Base-by-base conservation (phyloP, 495 filamentous ascomycete species). In the Podospora conica region DNA sequence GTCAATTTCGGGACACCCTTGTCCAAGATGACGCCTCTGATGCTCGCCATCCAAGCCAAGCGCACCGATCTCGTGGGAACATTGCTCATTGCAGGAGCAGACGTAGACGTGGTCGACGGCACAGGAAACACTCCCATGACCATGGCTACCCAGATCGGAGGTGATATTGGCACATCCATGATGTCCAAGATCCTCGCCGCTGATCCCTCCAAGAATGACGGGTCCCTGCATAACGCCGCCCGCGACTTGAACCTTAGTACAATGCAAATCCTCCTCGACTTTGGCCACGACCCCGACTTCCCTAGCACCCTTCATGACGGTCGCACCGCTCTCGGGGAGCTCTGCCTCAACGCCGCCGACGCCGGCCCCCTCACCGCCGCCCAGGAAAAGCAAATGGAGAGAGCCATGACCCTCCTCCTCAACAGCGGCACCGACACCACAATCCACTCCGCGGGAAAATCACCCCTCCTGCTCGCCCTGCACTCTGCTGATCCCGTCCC, bases 221-320 rank as follows among this genome's bases (percentile, higher is more conserved):
- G 81, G 0, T 82, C 79, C 0, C 69, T 83, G n/a, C 81, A 83
- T 59, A 83, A 82, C 57, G 78, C 79, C 3, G 76, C 81, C 0
- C 69, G 80, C 15, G 77, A 82, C 29, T 76, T 83, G 24, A 81
- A 82, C 58, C 55, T 82, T 0, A 66, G 68, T 27, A 77, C 80
- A 0, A 73, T 83, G 71, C 68, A 78, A 23, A 73, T 81, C 9
- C 71, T 83, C 12, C 68, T 82, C 5, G 71, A 82, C 23, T 74
- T 73, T 69, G 76, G 73, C 18, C 81, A 83, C 65, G 79, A 83
- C 18, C 71, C 75, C 9, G 81, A 83, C 68, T 83, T 82, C 25
- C 81, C 81, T 0, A 83, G 81, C 62, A 68, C 78, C 1, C 66
- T 82, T 5, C 81, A 83, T 57, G 75, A 70, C 58, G 81, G 81